These are phyloP conservation scores for Chloranthus sessilifolius DNA, from an alignment of 164 flowering plant species.

Conservation along the genomic window DNA sequence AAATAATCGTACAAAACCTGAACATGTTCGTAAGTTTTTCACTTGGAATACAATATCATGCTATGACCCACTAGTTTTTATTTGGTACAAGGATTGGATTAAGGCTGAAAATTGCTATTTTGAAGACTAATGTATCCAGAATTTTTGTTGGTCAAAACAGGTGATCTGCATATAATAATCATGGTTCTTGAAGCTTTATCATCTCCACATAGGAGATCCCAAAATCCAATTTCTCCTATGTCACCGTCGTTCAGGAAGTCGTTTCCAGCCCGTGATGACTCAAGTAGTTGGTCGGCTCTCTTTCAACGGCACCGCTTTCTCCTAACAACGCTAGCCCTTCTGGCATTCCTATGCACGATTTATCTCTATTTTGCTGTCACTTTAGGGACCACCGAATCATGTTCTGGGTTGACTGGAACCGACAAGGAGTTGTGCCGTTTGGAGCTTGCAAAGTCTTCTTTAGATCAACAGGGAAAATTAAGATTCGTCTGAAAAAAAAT, in stretches of 20 bases:
- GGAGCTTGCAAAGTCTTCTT: conserved; percentile 37
- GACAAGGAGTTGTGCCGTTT: conserved; percentile 45
- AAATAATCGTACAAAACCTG: too few relatives aligned
- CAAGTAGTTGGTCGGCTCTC: conserved; percentile 51
- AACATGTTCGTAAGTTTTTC: too few relatives aligned
- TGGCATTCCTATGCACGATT: conserved; percentile 56
- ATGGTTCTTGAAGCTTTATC: conserved; percentile 45
- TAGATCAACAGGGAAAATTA: conserved; percentile 40
- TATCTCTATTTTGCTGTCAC: conserved; percentile 84
- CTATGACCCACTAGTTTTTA: too few relatives aligned
- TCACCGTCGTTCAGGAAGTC: conserved; percentile 41
- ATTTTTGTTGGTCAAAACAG: conserved; percentile 8
- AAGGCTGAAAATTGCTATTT: not conserved
- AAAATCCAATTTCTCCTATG: conserved; percentile 21
- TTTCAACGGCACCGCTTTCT: conserved; percentile 67
- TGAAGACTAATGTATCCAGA: conserved; percentile 8
- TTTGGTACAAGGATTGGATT: too few relatives aligned
- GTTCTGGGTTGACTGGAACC: conserved; percentile 46
- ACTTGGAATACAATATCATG: too few relatives aligned
- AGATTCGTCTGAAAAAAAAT: conserved; percentile 31
- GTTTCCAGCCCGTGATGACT: conserved; percentile 33
- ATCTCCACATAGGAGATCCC: conserved; percentile 47
- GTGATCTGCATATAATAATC: not conserved
- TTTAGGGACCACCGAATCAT: conserved; percentile 41
- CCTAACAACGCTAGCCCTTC: conserved; percentile 49